Percentiles rank a stretch among this genome's conserved stretches.
phyloP scores from a whole-genome alignment of 176 grass and related monocot species.

The Stipa capillata region DNA sequence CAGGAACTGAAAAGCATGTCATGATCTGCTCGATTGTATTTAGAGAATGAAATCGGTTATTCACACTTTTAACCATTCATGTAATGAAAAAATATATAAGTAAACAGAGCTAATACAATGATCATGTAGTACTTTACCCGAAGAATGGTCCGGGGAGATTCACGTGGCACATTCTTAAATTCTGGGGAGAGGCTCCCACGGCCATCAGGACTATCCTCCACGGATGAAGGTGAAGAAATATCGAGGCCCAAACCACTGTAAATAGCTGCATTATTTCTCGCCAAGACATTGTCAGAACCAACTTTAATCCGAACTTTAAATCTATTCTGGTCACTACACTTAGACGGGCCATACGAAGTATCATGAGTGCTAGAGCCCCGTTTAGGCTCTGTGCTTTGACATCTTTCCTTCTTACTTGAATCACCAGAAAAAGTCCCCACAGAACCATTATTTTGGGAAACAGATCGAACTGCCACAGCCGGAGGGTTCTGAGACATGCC shows the following conservation, averaged over 20 bases:
- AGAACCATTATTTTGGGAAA: conserved; percentile 43
- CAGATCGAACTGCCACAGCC: conserved; percentile 32
- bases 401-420: conserved; percentile 40
- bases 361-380: conserved; percentile 27
- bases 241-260: conserved; percentile 88
- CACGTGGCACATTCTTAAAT: conserved; percentile 40
- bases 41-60: conserved; percentile 24
- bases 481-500: conserved; percentile 37
- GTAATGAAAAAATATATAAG: conserved; percentile 12
- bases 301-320: conserved; percentile 98
- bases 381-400: conserved; percentile 26
- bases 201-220: conserved; percentile 70
- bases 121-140: conserved; percentile 52
- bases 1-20: conserved; percentile 72
- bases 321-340: conserved; percentile 54
- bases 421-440: conserved; percentile 33
- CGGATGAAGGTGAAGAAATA: conserved; percentile 85
- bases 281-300: conserved; percentile 52
- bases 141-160: conserved; percentile 85
- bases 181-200: conserved; percentile 50
- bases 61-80: background rate
- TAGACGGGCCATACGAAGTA: conserved; percentile 38
- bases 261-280: conserved; percentile 82
- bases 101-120: background rate
- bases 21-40: conserved; percentile 60